Evolutionary conservation across 441 rosid genomes (phyloP).

Genomic region (Aleurites moluccanus): DNA sequence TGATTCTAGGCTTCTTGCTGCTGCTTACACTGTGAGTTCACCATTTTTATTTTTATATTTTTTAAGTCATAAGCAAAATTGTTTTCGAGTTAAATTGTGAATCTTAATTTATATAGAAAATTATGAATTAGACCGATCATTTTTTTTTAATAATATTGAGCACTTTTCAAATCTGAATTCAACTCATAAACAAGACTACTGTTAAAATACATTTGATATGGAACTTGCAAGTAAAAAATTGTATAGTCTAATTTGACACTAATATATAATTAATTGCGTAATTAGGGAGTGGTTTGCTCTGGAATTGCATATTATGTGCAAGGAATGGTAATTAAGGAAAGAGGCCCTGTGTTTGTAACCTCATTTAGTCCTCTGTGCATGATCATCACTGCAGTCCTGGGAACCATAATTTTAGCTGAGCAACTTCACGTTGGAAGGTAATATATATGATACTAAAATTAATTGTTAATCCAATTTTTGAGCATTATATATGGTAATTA

Average conservation of each 20-base stretch:
- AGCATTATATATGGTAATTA: background rate
- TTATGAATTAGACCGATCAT: no score
- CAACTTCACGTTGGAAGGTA: slow-evolving; percentile 82
- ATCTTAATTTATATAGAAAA: no score
- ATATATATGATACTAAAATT: background rate
- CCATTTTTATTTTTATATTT: background rate
- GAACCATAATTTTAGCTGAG: slow-evolving; percentile 61
- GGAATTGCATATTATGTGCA: slow-evolving; percentile 84
- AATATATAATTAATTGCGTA: background rate
- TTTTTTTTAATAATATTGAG: no score
- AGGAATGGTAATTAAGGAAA: slow-evolving; percentile 59
- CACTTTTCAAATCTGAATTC: no score
- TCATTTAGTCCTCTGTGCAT: slow-evolving; percentile 79
- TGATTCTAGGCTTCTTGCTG: slow-evolving; percentile 78
- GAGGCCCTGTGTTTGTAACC: slow-evolving; percentile 84
- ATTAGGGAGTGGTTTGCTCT: slow-evolving; percentile 85
- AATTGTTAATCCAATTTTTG: background rate
- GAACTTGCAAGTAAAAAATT: no score
- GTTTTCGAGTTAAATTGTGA: no score
- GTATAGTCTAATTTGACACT: background rate
- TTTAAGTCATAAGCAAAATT: no score
- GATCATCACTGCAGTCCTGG: slow-evolving; percentile 70
- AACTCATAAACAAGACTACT: no score
- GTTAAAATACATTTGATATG: no score
- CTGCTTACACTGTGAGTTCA: slow-evolving; percentile 63